Evolutionary conservation across 176 grass and related monocot genomes (phyloP).

Genomic region (Zoysia japonica): DNA sequence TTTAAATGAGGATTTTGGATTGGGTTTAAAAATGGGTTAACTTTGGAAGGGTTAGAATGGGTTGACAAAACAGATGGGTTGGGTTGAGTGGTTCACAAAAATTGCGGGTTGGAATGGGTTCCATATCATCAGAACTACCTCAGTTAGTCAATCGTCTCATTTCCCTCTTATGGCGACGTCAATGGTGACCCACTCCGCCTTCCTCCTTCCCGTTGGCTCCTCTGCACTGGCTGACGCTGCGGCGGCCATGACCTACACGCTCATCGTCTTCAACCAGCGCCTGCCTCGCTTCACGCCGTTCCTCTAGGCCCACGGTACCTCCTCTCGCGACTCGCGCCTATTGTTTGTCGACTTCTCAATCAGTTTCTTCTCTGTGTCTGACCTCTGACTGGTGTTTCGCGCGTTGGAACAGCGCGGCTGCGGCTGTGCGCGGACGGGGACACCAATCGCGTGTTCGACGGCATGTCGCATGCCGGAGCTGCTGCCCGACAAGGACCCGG

Average conservation of each 20-base stretch:
- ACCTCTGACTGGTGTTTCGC: neutral
- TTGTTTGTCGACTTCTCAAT: neutral
- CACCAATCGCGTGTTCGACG: constrained; percentile 77
- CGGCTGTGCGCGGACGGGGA: constrained; percentile 88
- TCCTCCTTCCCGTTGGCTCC: constrained; percentile 45
- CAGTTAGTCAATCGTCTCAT: neutral
- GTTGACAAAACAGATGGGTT: too few relatives aligned
- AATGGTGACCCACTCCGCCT: constrained; percentile 63
- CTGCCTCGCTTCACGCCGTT: constrained; percentile 82
- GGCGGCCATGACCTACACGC: constrained; percentile 44
- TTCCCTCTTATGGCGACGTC: constrained; percentile 26
- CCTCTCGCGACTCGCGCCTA: neutral
- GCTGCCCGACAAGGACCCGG: constrained; percentile 57
- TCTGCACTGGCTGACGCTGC: neutral
- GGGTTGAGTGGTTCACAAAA: too few relatives aligned
- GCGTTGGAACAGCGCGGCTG: constrained; percentile 53
- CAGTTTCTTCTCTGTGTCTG: neutral
- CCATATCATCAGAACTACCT: too few relatives aligned
- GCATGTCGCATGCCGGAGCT: constrained; percentile 80
- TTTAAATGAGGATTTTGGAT: too few relatives aligned
- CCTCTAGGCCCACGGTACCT: constrained; percentile 65
- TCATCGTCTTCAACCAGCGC: constrained; percentile 88
- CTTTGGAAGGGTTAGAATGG: too few relatives aligned
- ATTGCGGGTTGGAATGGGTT: too few relatives aligned
- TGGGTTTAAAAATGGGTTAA: too few relatives aligned